A percentile compares a stretch with the other conserved stretches of the same genome.
Conservation (phyloP, 805 yeast genomes). For the Pichia californica region DNA sequence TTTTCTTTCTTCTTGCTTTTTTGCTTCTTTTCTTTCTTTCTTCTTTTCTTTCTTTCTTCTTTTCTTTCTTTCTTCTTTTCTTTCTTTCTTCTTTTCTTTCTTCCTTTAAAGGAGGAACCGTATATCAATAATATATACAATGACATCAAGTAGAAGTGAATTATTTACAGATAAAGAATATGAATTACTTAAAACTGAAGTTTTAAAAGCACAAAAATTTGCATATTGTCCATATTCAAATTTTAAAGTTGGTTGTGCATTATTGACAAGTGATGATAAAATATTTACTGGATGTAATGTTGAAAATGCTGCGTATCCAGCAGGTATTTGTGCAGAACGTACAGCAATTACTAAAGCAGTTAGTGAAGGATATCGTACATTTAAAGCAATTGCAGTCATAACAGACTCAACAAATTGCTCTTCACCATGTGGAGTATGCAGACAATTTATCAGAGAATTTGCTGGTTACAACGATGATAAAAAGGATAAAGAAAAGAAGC, state of each 20-base stretch:
- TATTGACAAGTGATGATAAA: conserved; percentile 46
- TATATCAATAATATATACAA: background rate
- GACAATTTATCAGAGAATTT: conserved; percentile 87
- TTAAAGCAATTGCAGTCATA: conserved; percentile 61
- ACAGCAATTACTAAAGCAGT: conserved; percentile 56
- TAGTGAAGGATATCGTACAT: conserved; percentile 33
- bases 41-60: background rate
- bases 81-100: background rate
- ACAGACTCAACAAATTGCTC: conserved; percentile 54
- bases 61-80: background rate
- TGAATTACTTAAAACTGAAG: background rate
- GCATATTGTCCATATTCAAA: conserved; percentile 71
- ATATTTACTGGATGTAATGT: conserved; percentile 74
- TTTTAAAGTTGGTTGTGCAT: conserved; percentile 77
- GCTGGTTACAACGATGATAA: conserved; percentile 17
- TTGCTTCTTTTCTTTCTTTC: background rate
- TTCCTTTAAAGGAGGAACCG: no score
- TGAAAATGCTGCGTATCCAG: conserved; percentile 88
- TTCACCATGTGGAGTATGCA: conserved; percentile 91
- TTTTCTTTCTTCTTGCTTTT: no score
- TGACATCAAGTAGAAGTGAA: background rate
- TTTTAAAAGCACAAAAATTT: conserved; percentile 21
- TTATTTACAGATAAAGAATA: background rate
- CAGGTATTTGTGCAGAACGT: conserved; percentile 71
- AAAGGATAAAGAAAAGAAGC: background rate